A percentile compares a stretch with the other conserved stretches of the same genome.
Evolutionary conservation across 805 yeast genomes (phyloP).

Genomic region (Lachancea mirantina): DNA sequence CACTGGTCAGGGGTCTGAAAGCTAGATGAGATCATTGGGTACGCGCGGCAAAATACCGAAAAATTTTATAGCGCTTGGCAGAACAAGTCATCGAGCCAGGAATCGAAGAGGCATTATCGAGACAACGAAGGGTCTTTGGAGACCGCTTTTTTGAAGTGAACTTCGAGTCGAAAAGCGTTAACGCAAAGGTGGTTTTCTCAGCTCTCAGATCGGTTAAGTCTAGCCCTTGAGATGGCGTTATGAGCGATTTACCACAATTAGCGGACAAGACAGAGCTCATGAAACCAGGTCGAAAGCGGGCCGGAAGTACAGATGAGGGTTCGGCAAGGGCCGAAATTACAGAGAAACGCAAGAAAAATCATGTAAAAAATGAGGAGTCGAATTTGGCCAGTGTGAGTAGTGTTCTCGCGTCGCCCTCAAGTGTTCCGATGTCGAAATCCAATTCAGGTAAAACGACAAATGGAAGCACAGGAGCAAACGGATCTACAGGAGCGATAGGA

Average conservation of each 20-base stretch:
- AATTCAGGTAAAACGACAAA: not conserved
- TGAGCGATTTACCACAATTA: constrained; percentile 7
- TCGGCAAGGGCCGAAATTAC: not conserved
- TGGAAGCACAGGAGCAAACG: constrained; percentile 3
- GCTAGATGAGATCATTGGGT: too few species aligned
- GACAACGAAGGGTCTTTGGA: too few species aligned
- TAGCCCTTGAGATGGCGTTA: constrained; percentile 5
- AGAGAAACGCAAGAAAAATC: constrained; percentile 1
- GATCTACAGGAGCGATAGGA: constrained; percentile 31
- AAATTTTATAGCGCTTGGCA: too few species aligned
- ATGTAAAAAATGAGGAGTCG: constrained; percentile 6
- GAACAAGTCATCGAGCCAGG: too few species aligned
- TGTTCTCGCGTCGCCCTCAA: constrained; percentile 1
- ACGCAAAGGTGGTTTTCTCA: too few species aligned
- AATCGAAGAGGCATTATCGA: too few species aligned
- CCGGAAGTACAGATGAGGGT: not conserved
- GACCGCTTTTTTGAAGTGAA: too few species aligned
- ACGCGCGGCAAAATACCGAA: too few species aligned
- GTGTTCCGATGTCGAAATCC: not conserved
- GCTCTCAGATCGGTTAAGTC: not conserved
- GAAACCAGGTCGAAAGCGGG: constrained; percentile 1
- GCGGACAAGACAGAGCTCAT: constrained; percentile 1
- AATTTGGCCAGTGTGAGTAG: not conserved
- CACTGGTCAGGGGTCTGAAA: too few species aligned
- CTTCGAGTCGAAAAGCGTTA: too few species aligned